A percentile compares a stretch with the other conserved stretches of the same genome.
Conservation (phyloP, 176 grass and related monocot species). For the Hyparrhenia diplandra region DNA sequence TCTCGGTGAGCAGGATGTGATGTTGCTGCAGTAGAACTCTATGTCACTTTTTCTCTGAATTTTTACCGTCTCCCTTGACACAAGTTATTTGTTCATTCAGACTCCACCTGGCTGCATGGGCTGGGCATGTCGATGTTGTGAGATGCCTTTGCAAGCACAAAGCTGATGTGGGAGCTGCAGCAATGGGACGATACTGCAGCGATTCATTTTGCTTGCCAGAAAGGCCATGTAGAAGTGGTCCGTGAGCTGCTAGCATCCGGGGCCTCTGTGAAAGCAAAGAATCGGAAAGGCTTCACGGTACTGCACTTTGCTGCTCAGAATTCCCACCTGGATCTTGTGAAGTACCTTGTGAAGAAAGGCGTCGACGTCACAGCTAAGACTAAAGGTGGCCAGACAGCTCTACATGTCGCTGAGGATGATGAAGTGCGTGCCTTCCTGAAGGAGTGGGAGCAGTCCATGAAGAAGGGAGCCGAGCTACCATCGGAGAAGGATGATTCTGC, state of each 20-base stretch:
- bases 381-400: constrained; percentile 74
- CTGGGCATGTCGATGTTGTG: constrained; percentile 83
- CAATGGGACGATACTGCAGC: constrained; percentile 85
- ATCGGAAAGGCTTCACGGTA: constrained; percentile 77
- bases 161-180: constrained; percentile 69
- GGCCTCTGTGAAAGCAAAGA: constrained; percentile 73
- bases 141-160: constrained; percentile 95
- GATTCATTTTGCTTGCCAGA: constrained; percentile 94
- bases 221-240: constrained; percentile 75
- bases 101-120: constrained; percentile 93
- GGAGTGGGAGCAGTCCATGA: constrained; percentile 52
- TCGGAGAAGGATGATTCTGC: constrained; percentile 32
- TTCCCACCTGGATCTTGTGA: constrained; percentile 74
- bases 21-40: too few relatives aligned
- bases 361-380: constrained; percentile 62
- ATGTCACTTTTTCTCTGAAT: too few relatives aligned
- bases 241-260: constrained; percentile 62
- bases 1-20: too few relatives aligned
- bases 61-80: too few relatives aligned
- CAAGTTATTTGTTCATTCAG: too few relatives aligned
- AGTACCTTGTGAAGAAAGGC: constrained; percentile 78
- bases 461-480: constrained; percentile 41
- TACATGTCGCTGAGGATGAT: constrained; percentile 68
- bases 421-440: constrained; percentile 63
- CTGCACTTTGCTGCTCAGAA: constrained; percentile 88